phyloP scores from a whole-genome alignment of 1,139 yeast genomes.

The Taphrina wiesneri region DNA sequence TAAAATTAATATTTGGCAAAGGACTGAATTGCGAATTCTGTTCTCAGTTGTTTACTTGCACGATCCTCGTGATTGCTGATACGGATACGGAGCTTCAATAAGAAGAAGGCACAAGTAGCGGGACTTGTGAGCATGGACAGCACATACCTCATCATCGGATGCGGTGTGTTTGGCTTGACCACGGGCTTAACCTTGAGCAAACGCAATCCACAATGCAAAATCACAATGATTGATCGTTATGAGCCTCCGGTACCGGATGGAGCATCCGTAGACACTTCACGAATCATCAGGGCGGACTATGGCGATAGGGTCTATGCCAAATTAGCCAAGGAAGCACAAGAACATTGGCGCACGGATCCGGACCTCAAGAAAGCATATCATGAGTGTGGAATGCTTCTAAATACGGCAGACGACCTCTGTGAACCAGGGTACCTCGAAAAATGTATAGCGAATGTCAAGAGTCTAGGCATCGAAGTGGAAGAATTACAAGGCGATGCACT shows the following conservation, averaged over 20 bases:
- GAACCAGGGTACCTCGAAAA: conserved; percentile 45
- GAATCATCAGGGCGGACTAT: conserved; percentile 50
- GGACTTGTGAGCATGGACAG: background rate
- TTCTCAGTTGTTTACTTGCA: background rate
- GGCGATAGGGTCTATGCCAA: conserved; percentile 48
- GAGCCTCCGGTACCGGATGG: conserved; percentile 49
- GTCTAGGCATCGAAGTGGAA: conserved; percentile 43
- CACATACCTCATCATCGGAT: conserved; percentile 48
- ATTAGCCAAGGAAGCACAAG: conserved; percentile 48
- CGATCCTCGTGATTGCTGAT: too few relatives aligned
- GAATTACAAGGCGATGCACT: conserved; percentile 37
- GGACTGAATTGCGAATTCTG: too few relatives aligned
- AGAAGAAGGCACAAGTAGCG: too few relatives aligned
- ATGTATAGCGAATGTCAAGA: conserved; percentile 43
- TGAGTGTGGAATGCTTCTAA: conserved; percentile 42
- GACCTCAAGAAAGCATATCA: conserved; percentile 45
- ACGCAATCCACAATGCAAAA: conserved; percentile 40
- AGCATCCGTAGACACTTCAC: conserved; percentile 51
- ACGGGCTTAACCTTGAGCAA: conserved; percentile 48
- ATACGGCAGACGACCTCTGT: conserved; percentile 41
- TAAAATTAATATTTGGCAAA: too few relatives aligned
- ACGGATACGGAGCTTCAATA: too few relatives aligned
- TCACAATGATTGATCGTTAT: conserved; percentile 47
- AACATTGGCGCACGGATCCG: conserved; percentile 43
- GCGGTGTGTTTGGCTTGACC: conserved; percentile 55